Base-by-base conservation (phyloP, 1,284 basidiomycete genomes). In the Agroathelia rolfsii region DNA sequence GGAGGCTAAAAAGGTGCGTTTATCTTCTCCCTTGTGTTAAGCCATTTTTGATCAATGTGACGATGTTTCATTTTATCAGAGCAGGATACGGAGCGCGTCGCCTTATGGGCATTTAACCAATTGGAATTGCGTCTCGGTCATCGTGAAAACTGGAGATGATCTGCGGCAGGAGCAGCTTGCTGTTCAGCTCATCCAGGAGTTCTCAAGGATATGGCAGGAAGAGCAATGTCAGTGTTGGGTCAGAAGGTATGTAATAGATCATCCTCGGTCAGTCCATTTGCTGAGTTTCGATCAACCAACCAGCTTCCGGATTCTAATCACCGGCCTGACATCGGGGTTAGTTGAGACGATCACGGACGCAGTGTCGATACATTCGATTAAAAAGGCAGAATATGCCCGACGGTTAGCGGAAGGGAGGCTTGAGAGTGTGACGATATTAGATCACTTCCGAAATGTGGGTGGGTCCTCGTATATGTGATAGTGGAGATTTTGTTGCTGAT, bases 61-160 rank as follows among this genome's bases (percentile, higher is more conserved):
- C n/a, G n/a, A n/a, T n/a, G n/a, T n/a, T n/a, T n/a, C n/a, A n/a
- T 35, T 8, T 34, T 29, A 28, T 15, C 41, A 83, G 79, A 81
- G 77, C 53, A 76, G 95, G 33, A 96, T 99, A 62, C 76, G 90
- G 28, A 79, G 88, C 34, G 72, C 74, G 21, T 94, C 89, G 13
- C 95, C 95, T 1, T 99, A 97, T 64, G 95, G 95, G 9, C 92
- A 96, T 60, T 63, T 97, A 36, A 78, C 70, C 12, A 77, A 71
- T 41, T 84, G 79, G 78, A 76, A 84, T 46, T 90, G 93, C 43
- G 76, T 97, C 29, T 94, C 92, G 6, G 89, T 97, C 30, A 99
- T 99, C 42, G 90, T 99, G 52, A 99, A 99, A 61, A 97, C 93
- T 3, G 95, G 94, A 2, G 92, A 85, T 17, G 95, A 99, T 57